These are phyloP conservation scores for Cercospora nicotianae DNA, from an alignment of 2,329 filamentous ascomycete species.

Conservation along the genomic window DNA sequence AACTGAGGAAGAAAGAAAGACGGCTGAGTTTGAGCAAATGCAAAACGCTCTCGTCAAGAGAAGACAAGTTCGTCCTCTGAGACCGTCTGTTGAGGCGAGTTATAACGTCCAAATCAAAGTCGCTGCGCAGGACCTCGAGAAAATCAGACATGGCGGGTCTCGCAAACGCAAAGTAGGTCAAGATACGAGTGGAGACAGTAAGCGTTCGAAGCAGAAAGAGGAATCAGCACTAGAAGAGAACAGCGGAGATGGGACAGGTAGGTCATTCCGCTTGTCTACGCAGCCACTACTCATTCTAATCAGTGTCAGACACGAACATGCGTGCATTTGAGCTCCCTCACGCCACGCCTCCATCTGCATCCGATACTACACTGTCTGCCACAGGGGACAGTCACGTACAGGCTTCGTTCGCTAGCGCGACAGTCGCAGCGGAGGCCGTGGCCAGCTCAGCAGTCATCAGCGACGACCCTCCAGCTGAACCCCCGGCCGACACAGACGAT, in stretches of 20 bases:
- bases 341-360: too few species aligned
- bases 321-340: too few species aligned
- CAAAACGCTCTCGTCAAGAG: neutral
- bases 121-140: neutral
- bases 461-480: neutral
- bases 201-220: neutral
- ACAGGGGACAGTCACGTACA: too few species aligned
- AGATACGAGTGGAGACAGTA: neutral
- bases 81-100: neutral
- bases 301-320: too few species aligned
- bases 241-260: too few species aligned
- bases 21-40: neutral
- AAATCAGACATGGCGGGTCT: neutral
- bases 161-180: neutral
- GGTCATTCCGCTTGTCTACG: too few species aligned
- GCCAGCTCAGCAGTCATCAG: neutral
- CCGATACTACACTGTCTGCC: too few species aligned
- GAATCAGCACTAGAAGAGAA: too few species aligned
- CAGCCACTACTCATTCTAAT: too few species aligned
- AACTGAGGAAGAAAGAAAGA: neutral
- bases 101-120: neutral
- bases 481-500: neutral
- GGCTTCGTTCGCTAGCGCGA: too few species aligned
- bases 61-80: neutral
- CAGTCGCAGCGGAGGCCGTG: too few species aligned